Evolutionary conservation across 83 land plant genomes (phyloP).

Genomic region (Thuja plicata): DNA sequence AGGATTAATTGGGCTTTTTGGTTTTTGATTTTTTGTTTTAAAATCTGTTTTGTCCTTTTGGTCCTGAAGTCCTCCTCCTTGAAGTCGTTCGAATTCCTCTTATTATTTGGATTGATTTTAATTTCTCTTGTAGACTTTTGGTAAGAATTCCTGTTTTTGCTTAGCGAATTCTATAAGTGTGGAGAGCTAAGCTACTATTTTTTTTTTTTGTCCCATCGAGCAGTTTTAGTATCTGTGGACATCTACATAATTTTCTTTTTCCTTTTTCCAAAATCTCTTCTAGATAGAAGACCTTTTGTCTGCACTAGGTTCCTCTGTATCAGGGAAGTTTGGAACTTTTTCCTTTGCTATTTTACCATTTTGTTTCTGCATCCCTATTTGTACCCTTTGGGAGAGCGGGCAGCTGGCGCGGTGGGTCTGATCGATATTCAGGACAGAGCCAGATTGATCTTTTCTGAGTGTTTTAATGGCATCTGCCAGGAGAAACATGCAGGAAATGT

Average conservation of each 20-base stretch:
- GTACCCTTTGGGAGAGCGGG: conserved; percentile 14
- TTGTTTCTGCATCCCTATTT: not conserved
- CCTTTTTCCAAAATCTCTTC: not conserved
- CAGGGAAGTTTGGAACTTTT: not conserved
- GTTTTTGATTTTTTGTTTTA: too few species aligned
- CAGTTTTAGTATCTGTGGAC: not conserved
- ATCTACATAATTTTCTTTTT: too few species aligned
- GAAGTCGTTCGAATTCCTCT: not conserved
- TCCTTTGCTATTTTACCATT: not conserved
- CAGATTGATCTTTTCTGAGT: not conserved
- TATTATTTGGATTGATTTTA: not conserved
- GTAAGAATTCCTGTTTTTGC: not conserved
- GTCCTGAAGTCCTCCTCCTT: not conserved
- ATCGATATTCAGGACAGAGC: not conserved
- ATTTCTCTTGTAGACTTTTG: not conserved
- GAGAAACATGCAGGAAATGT: not conserved
- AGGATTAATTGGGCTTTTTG: not conserved
- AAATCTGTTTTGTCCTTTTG: not conserved
- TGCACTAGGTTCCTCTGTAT: not conserved
- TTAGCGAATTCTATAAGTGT: not conserved
- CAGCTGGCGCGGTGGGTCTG: conserved; percentile 8
- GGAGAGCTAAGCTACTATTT: not conserved
- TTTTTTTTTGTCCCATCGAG: not conserved
- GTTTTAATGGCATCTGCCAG: conserved; percentile 12
- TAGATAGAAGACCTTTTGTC: not conserved